Evolutionary conservation across 2,329 filamentous ascomycete species (phyloP).

Genomic region (Aulographum hederae): DNA sequence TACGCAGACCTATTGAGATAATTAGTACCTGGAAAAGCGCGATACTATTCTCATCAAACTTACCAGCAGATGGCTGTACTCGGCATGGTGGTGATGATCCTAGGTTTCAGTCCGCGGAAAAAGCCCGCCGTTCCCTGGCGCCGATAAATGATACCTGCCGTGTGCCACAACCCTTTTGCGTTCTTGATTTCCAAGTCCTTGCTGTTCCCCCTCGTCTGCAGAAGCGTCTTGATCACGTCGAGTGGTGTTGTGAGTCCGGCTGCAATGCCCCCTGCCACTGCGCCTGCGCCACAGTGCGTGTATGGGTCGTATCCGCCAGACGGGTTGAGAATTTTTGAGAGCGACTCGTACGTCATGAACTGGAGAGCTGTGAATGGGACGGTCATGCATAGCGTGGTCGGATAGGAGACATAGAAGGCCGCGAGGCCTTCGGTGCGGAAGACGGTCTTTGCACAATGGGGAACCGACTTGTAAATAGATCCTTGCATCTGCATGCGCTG

Average conservation of each 20-base stretch:
- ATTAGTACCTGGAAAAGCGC: conserved; percentile 2
- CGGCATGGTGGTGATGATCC: conserved; percentile 92
- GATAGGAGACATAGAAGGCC: conserved; percentile 97
- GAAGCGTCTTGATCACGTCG: conserved; percentile 94
- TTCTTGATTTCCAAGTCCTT: conserved; percentile 62
- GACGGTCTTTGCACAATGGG: conserved; percentile 73
- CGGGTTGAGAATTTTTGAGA: conserved; percentile 87
- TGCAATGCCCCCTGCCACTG: conserved; percentile 80
- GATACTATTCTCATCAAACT: conserved; percentile 13
- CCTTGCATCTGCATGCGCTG: conserved; percentile 98
- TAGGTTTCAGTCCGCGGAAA: conserved; percentile 78
- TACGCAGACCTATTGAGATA: conserved; percentile 35
- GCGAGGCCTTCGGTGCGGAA: conserved; percentile 74
- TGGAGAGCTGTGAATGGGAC: conserved; percentile 94
- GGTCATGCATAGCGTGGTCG: conserved; percentile 95
- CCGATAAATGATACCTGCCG: conserved; percentile 62
- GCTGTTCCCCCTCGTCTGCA: conserved; percentile 81
- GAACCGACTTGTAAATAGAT: conserved; percentile 75
- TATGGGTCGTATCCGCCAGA: conserved; percentile 72
- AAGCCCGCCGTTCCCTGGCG: conserved; percentile 77
- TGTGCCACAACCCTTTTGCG: conserved; percentile 67
- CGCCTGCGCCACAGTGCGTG: conserved; percentile 85
- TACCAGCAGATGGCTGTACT: conserved; percentile 99
- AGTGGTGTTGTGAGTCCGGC: conserved; percentile 88
- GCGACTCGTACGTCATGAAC: conserved; percentile 93